Base-by-base conservation (phyloP, 2,329 filamentous ascomycete genomes). In the Nectriaceae sp. region DNA sequence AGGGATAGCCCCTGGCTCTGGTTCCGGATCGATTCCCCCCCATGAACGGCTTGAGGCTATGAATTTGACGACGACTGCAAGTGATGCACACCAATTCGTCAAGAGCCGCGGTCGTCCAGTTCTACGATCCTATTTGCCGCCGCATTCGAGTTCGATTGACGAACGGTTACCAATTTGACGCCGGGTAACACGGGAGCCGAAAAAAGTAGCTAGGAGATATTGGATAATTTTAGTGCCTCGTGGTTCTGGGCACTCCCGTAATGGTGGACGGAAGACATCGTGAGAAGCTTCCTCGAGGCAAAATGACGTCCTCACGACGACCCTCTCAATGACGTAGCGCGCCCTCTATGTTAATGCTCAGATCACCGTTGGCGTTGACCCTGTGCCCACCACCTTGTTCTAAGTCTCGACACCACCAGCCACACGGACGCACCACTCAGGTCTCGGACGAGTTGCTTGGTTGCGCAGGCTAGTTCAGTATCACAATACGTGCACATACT, bases 261-360 rank as follows among this genome's bases (percentile, higher is more conserved):
- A n/a, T n/a, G n/a, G n/a, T n/a, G n/a, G n/a, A n/a, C n/a, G n/a
- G n/a, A n/a, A n/a, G 24, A 29, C 24, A 29, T 29, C 24, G 6
- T 29, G 24, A 29, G 24, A 29, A 13, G 24, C 24, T 13, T 13
- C 24, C 24, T 29, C 24, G 24, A 6, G 13, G 13, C 24, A 29
- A 13, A 49, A 56, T 62, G 59, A 62, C 57, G 59, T 62, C 41
- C 39, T 62, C 59, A 62, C 38, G 46, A 58, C 60, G 59, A 56
- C 56, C 42, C 40, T 62, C 59, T 61, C 37, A 46, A 59, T 62
- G 59, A 58, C 57, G 54, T 55, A 51, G 41, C 40, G 38, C 36
- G 36, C 52, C 46, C 52, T 46, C 41, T 45, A 53, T 60, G 55
- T 52, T 42, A 40, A 52, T 37, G 40, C 20, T 46, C 44, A 50